Evolutionary conservation across 2,329 filamentous ascomycete species (phyloP).

Genomic region (Aureobasidium lini): DNA sequence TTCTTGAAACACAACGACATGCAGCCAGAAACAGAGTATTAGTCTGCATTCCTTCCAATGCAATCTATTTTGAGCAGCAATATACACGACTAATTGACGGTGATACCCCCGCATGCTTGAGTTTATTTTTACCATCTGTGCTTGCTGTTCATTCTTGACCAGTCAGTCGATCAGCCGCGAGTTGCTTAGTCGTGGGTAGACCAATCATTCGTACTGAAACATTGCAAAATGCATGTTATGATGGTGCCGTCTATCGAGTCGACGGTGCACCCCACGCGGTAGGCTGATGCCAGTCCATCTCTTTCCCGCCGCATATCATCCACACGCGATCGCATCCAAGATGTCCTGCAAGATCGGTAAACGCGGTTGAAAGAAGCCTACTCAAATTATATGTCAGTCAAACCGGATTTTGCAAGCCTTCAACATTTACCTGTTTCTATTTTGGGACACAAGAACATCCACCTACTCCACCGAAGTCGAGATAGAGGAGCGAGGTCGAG

Average conservation of each 20-base stretch:
- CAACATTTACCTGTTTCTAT: not conserved
- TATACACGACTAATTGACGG: constrained; percentile 4
- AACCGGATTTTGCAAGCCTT: not conserved
- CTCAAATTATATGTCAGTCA: not conserved
- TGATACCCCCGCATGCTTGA: not conserved
- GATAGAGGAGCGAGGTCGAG: not conserved
- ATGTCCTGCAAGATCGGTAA: not conserved
- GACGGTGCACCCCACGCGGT: not conserved
- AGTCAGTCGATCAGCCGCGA: constrained; percentile 1
- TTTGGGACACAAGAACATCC: not conserved
- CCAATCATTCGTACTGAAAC: not conserved
- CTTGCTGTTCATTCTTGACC: not conserved
- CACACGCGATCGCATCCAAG: not conserved
- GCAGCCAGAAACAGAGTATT: constrained; percentile 1
- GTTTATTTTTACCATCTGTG: constrained; percentile 12
- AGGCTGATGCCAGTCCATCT: not conserved
- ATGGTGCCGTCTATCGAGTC: not conserved
- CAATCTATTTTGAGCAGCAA: constrained; percentile 11
- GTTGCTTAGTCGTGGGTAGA: constrained; percentile 1
- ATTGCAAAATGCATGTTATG: not conserved
- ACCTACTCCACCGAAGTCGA: not conserved
- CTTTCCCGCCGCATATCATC: not conserved
- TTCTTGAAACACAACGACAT: constrained; percentile 9
- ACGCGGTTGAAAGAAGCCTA: not conserved
- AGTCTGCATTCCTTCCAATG: constrained; percentile 8